Conservation (phyloP, 2,329 filamentous ascomycete genomes). For the Esteya vermicola region DNA sequence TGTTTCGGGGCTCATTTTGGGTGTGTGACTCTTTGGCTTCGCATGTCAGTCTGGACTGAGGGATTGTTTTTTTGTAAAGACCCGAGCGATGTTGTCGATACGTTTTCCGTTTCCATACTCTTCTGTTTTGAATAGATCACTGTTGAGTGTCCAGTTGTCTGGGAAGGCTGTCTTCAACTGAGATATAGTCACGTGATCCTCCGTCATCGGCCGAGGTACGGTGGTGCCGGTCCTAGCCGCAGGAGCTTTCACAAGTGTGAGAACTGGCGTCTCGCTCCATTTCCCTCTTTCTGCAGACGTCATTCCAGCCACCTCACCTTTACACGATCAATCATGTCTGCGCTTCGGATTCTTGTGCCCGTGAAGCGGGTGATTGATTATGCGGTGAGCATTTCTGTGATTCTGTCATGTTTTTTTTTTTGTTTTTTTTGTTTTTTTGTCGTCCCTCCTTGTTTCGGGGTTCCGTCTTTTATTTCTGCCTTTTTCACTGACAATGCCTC, state of each 20-base stretch:
- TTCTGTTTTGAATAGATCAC: neutral
- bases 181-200: slow-evolving; percentile 7
- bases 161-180: neutral
- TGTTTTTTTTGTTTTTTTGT: too few relatives aligned
- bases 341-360: slow-evolving; percentile 63
- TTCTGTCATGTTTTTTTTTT: too few relatives aligned
- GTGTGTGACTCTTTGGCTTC: too few relatives aligned
- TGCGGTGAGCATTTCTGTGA: slow-evolving; percentile 45
- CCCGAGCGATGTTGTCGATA: too few relatives aligned
- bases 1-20: neutral
- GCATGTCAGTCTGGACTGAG: too few relatives aligned
- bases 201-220: slow-evolving; percentile 10
- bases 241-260: neutral
- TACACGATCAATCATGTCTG: slow-evolving; percentile 37
- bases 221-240: slow-evolving; percentile 10
- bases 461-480: too few relatives aligned
- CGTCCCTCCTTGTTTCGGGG: too few relatives aligned
- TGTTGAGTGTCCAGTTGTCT: too few relatives aligned
- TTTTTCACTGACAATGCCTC: too few relatives aligned
- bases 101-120: too few relatives aligned
- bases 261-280: too few relatives aligned
- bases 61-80: neutral
- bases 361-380: slow-evolving; percentile 80
- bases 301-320: slow-evolving; percentile 11
- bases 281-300: too few relatives aligned